Evolutionary conservation across 108 stramenopile species (phyloP).

Genomic region (Poteriospumella lacustris): DNA sequence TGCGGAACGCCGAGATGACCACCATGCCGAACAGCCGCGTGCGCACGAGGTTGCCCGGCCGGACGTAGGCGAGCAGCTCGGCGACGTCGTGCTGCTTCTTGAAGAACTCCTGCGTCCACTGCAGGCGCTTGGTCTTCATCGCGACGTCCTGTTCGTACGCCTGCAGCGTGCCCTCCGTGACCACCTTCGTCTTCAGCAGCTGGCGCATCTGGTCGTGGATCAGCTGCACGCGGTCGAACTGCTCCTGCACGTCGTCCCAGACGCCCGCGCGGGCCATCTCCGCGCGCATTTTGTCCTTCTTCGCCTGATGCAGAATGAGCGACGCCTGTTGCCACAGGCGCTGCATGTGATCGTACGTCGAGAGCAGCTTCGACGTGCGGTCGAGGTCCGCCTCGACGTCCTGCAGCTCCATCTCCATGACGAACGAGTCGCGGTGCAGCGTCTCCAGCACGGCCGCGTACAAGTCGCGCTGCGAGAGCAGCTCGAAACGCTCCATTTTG

Average conservation of each 20-base stretch:
- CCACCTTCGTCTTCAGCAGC: background rate
- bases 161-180: background rate
- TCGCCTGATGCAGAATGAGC: conserved; percentile 38
- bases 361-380: background rate
- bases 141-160: background rate
- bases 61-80: conserved; percentile 26
- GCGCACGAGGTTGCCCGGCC: conserved; percentile 38
- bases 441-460: conserved; percentile 17
- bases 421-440: conserved; percentile 31
- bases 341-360: background rate
- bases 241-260: conserved; percentile 19
- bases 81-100: background rate
- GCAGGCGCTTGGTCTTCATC: too few relatives aligned
- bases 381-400: conserved; percentile 31
- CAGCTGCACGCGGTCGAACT: conserved; percentile 29
- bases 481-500: conserved; percentile 27
- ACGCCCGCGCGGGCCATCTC: conserved; percentile 42
- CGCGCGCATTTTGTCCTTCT: conserved; percentile 34
- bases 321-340: conserved; percentile 33
- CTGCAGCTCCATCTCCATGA: conserved; percentile 28
- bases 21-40: conserved; percentile 34
- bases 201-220: conserved; percentile 28
- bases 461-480: conserved; percentile 25
- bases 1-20: conserved; percentile 41
- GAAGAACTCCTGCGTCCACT: background rate